Percentiles rank a stretch among this genome's conserved stretches.
phyloP scores from a whole-genome alignment of 129 eudicot species.

The Arctium lappa region DNA sequence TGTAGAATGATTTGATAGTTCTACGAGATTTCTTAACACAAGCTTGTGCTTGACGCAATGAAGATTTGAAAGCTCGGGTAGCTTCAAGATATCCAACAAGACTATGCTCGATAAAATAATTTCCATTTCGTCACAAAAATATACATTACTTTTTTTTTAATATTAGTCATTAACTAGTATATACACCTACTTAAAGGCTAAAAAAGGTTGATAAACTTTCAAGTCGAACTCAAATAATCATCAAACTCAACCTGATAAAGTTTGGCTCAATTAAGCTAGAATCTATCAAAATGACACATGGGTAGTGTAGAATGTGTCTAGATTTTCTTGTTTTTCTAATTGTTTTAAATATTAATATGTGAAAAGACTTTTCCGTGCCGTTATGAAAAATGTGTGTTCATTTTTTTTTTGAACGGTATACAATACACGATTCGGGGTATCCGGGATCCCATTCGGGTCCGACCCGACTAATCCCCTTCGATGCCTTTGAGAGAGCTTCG shows the following conservation, averaged over 20 bases:
- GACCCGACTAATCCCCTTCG: too few species aligned
- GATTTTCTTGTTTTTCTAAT: background rate
- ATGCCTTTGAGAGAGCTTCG: too few species aligned
- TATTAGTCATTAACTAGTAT: background rate
- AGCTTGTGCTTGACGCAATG: background rate
- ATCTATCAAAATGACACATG: background rate
- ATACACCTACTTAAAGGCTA: background rate
- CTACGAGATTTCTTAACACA: background rate
- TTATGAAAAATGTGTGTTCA: background rate
- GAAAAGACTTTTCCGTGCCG: background rate
- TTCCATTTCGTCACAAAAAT: background rate
- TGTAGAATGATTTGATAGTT: background rate
- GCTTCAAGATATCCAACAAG: background rate
- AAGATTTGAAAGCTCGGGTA: background rate
- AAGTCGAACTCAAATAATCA: background rate
- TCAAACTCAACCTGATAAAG: background rate
- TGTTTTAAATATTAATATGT: background rate
- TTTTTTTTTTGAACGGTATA: too few species aligned
- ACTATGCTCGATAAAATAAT: background rate
- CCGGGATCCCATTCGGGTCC: too few species aligned
- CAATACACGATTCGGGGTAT: too few species aligned
- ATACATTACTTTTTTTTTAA: background rate
- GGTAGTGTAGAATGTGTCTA: background rate
- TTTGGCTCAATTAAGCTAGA: background rate
- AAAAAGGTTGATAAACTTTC: background rate